phyloP scores from a whole-genome alignment of 768 basidiomycete genomes.

The Galerina marginata region DNA sequence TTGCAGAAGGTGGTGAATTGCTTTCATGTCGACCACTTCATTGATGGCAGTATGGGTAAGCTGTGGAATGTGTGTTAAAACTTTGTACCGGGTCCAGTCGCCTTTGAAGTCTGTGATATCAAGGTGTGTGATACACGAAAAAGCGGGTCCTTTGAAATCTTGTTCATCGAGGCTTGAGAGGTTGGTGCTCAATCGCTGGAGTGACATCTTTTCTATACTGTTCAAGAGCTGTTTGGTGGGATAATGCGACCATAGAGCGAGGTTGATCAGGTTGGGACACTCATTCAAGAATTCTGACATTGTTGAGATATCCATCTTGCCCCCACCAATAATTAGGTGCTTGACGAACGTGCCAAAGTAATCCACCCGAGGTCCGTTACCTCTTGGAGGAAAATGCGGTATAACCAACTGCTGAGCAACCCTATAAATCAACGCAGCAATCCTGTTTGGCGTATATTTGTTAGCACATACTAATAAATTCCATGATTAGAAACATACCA shows the following conservation, averaged over 20 bases:
- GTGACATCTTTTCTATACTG: background rate
- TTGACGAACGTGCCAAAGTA: conserved; percentile 11
- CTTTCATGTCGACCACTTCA: background rate
- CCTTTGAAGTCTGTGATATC: conserved; percentile 3
- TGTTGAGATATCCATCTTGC: background rate
- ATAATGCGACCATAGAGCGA: conserved; percentile 7
- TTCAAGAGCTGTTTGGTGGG: conserved; percentile 1
- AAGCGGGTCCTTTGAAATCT: background rate
- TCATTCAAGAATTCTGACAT: conserved; percentile 5
- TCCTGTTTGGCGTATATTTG: background rate
- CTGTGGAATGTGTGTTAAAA: background rate
- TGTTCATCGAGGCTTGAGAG: background rate
- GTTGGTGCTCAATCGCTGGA: conserved; percentile 4
- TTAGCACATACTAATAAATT: background rate
- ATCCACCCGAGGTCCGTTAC: background rate
- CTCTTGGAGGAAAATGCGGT: background rate
- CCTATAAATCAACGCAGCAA: conserved; percentile 11
- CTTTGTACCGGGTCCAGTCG: background rate
- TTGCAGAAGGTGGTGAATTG: conserved; percentile 2
- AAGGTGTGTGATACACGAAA: conserved; percentile 10
- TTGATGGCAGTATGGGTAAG: conserved; percentile 18
- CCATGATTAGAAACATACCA: conserved; percentile 10
- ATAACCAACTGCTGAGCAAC: background rate
- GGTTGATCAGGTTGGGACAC: conserved; percentile 16
- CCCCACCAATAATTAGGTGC: conserved; percentile 19